Base-by-base conservation (phyloP, 1,284 basidiomycete species). In the Puccinia triticina region DNA sequence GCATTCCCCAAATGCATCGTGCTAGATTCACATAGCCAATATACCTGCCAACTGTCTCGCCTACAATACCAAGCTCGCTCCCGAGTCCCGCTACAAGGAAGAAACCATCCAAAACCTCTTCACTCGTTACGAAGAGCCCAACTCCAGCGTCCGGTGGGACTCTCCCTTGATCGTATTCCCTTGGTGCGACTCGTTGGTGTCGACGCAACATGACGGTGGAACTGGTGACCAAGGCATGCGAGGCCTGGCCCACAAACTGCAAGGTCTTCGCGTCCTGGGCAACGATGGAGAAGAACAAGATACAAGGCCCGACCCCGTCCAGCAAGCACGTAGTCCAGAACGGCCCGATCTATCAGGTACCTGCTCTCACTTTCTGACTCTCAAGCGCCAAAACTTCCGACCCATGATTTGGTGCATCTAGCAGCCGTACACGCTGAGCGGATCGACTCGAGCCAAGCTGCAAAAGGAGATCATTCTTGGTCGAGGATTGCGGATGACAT, bases 161-260 rank as follows among this genome's bases (percentile, higher is more conserved):
- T 74, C 40, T 64, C 79, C 79, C n/a, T 67, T 82, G 59, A 74
- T 82, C n/a, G 72, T 75, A 34, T 74, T 82, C 40, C 55, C 71
- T 23, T 74, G 79, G 79, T 80, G 66, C 34, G 78, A 78, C 29
- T 69, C 77, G 37, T 50, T 78, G 21, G n/a, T 57, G 23, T 40
- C 66, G 23, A n/a, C 66, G 10, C 7, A 69, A 67, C 0, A 21
- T 18, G 66, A 29, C 37, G 73, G 37, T 11, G 34, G 18, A 21
- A 18, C 55, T 26, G 34, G 34, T 21, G 53, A 43, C 37, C n/a
- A n/a, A n/a, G 26, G 14, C 34, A 14, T 23, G 55, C 48, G 53
- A 40, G 50, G 77, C 23, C 50, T 78, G n/a, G 77, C 77, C 26
- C 23, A 71, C 23, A 69, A 71, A 40, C 40, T 78, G 23, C 34